phyloP scores from a whole-genome alignment of 768 basidiomycete genomes.

The Boletus pseudopeckii region DNA sequence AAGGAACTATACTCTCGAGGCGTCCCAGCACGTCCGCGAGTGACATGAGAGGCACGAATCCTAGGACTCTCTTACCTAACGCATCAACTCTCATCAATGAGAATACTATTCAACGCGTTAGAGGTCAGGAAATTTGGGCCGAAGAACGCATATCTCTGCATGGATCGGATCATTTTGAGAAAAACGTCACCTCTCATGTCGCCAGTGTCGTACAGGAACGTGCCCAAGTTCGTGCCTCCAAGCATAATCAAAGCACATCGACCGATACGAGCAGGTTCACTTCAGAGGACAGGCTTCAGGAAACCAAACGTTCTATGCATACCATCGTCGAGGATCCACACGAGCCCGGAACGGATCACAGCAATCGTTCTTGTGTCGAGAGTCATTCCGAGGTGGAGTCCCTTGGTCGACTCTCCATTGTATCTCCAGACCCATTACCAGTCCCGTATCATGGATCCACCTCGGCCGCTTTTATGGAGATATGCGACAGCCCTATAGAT shows the following conservation, averaged over 20 bases:
- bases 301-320: slow-evolving; percentile 28
- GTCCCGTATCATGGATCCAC: slow-evolving; percentile 42
- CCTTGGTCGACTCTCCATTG: slow-evolving; percentile 25
- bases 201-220: slow-evolving; percentile 10
- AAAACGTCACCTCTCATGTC: slow-evolving; percentile 9
- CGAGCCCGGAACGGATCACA: slow-evolving; percentile 16
- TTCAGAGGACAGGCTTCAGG: slow-evolving; percentile 16
- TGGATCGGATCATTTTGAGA: slow-evolving; percentile 12
- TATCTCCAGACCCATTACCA: slow-evolving; percentile 44
- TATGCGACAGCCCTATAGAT: slow-evolving; percentile 34
- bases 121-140: slow-evolving; percentile 11
- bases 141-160: slow-evolving; percentile 19
- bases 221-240: slow-evolving; percentile 10
- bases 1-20: slow-evolving; percentile 14
- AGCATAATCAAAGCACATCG: slow-evolving; percentile 13
- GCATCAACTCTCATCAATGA: slow-evolving; percentile 13
- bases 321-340: slow-evolving; percentile 29
- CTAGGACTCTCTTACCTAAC: slow-evolving; percentile 10
- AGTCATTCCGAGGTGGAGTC: slow-evolving; percentile 25
- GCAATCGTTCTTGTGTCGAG: slow-evolving; percentile 15
- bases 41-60: not conserved
- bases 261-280: slow-evolving; percentile 17
- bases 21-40: slow-evolving; percentile 15
- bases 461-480: slow-evolving; percentile 28
- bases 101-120: slow-evolving; percentile 5